Percentiles rank a stretch among this genome's conserved stretches.
Conservation (phyloP, 2,329 filamentous ascomycete genomes). For the Epichloe sylvatica region DNA sequence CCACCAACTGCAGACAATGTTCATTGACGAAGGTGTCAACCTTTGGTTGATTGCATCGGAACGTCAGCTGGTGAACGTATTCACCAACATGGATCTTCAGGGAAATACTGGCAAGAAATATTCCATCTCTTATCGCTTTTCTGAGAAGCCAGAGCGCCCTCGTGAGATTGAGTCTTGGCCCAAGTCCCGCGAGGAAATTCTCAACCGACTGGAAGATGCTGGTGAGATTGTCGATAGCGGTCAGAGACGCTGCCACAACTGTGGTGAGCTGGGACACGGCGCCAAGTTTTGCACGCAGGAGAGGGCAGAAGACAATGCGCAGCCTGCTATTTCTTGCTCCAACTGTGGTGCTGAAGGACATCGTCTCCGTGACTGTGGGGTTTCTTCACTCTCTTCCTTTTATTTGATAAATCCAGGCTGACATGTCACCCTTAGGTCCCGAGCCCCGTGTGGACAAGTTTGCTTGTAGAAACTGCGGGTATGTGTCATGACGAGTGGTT, state of each 20-base stretch:
- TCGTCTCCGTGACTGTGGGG: conserved; percentile 54
- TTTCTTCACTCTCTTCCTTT: neutral
- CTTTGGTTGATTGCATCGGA: conserved; percentile 51
- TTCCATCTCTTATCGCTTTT: conserved; percentile 48
- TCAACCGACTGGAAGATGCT: conserved; percentile 49
- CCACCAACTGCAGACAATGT: conserved; percentile 42
- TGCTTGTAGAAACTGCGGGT: conserved; percentile 56
- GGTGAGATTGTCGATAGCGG: conserved; percentile 49
- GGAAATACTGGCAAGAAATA: conserved; percentile 53
- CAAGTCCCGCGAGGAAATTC: conserved; percentile 41
- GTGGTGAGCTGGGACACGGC: conserved; percentile 49
- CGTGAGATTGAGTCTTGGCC: conserved; percentile 50
- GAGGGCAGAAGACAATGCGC: conserved; percentile 30
- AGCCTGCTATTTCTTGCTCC: conserved; percentile 41
- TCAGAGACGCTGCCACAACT: conserved; percentile 49
- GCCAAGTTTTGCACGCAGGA: conserved; percentile 48
- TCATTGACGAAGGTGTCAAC: conserved; percentile 39
- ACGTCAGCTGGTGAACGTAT: conserved; percentile 38
- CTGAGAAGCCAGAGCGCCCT: conserved; percentile 40
- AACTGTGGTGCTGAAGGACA: conserved; percentile 53
- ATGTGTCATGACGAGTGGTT: conserved; percentile 8
- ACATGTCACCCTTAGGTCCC: conserved; percentile 29
- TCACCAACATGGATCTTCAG: conserved; percentile 60
- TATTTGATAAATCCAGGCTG: neutral
- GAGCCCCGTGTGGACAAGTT: conserved; percentile 48